A percentile compares a stretch with the other conserved stretches of the same genome.
phyloP scores from a whole-genome alignment of 2,329 filamentous ascomycete genomes.

The Myriosclerotinia scirpicola region DNA sequence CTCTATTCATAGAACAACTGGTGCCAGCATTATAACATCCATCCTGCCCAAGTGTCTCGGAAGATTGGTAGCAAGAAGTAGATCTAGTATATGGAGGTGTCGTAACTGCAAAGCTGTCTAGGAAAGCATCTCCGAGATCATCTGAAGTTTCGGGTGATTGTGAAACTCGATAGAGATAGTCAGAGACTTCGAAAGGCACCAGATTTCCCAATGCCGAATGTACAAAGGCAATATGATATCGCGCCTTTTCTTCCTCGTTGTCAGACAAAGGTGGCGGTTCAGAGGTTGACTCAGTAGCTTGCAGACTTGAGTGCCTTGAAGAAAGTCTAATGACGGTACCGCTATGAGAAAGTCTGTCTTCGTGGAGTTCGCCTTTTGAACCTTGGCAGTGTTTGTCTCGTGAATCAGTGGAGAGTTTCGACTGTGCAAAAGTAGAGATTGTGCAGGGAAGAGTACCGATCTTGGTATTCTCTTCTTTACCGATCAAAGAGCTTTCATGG shows the following conservation, averaged over 20 bases:
- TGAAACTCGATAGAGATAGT: conserved; percentile 17
- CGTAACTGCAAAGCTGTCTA: neutral
- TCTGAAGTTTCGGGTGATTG: neutral
- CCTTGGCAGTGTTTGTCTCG: neutral
- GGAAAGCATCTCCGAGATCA: neutral
- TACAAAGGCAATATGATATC: conserved; percentile 9
- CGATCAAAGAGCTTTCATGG: neutral
- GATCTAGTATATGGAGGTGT: neutral
- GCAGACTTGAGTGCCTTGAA: conserved; percentile 12
- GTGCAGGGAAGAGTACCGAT: neutral
- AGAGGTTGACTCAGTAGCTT: neutral
- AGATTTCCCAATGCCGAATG: conserved; percentile 13
- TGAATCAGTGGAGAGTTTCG: neutral
- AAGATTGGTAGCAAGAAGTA: neutral
- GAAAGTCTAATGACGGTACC: conserved; percentile 13
- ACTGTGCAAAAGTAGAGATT: neutral
- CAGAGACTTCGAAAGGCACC: conserved; percentile 20
- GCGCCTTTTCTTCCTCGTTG: neutral
- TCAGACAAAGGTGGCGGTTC: neutral
- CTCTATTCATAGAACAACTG: neutral
- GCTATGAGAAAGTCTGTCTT: neutral
- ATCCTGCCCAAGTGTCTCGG: neutral
- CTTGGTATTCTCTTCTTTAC: neutral
- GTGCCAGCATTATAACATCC: too few relatives aligned
- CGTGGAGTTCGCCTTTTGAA: neutral